Evolutionary conservation across 2,329 filamentous ascomycete species (phyloP).

Genomic region (Hypoxylon sp.): DNA sequence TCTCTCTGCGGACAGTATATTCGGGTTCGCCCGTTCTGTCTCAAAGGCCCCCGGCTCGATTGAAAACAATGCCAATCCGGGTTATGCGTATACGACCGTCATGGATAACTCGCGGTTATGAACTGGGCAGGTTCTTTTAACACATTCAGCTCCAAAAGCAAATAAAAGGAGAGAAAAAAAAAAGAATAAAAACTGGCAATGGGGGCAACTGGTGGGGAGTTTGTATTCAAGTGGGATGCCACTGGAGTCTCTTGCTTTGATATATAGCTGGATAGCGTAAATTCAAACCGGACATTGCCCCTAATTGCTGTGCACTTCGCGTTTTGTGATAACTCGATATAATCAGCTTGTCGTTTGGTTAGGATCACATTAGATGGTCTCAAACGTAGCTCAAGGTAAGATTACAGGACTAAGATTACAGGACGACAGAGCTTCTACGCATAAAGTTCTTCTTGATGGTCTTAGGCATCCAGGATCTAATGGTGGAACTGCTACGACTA

Average conservation of each 20-base stretch:
- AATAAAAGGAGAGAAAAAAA: slow-evolving; percentile 20
- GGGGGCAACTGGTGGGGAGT: slow-evolving; percentile 54
- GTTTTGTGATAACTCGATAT: slow-evolving; percentile 3
- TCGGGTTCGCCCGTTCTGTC: slow-evolving; percentile 50
- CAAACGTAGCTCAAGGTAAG: background rate
- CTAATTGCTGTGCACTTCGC: slow-evolving; percentile 27
- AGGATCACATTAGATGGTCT: background rate
- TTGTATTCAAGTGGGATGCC: slow-evolving; percentile 53
- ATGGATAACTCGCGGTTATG: slow-evolving; percentile 23
- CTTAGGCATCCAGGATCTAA: background rate
- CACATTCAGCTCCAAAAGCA: slow-evolving; percentile 8
- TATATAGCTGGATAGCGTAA: slow-evolving; percentile 53
- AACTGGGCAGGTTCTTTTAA: slow-evolving; percentile 24
- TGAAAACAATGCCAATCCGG: slow-evolving; percentile 47
- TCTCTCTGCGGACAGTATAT: slow-evolving; percentile 56
- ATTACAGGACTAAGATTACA: background rate
- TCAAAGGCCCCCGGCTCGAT: slow-evolving; percentile 56
- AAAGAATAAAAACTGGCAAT: slow-evolving; percentile 47
- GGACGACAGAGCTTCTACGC: background rate
- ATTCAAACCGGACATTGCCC: slow-evolving; percentile 54
- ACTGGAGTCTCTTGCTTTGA: slow-evolving; percentile 49
- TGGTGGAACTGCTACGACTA: background rate
- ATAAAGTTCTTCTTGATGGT: background rate
- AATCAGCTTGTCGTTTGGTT: background rate
- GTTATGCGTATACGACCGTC: slow-evolving; percentile 25